Evolutionary conservation across 2,329 filamentous ascomycete genomes (phyloP), one percentile per base, ranked within the genome.

Genomic region (Fusarium sublunatum): DNA sequence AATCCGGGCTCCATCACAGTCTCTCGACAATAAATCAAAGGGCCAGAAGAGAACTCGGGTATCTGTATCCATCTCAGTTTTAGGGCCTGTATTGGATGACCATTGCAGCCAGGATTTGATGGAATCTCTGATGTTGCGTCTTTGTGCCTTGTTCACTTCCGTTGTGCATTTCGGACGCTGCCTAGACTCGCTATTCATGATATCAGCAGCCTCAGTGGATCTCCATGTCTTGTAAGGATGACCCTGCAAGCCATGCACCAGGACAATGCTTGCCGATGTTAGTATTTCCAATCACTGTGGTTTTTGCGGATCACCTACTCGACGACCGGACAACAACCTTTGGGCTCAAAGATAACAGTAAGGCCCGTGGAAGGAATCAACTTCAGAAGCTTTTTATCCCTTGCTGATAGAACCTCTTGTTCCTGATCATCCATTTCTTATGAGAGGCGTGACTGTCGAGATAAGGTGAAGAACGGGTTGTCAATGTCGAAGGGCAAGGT

Each of bases 171-270:
- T 11, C 1, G 5, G 13, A 6, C n/a, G 1, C 2, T 43, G 6
- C 7, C n/a, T 9, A 22, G 26, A 13, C 2, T 7, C 12, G 2
- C n/a, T 26, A 3, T n/a, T 9, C 0, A 2, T 6, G 2, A 5
- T 8, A 11, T 24, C 6, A n/a, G 13, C 3, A n/a, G 13, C 7
- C 2, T n/a, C 15, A 1, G 12, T 13, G 3, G 7, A n/a, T 11
- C 15, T 41, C 60, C 59, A 65, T 36, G 55, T 52, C n/a, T 61
- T 58, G 3, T 58, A 58, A 3, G 61, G 57, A 13, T 64, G 61
- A 2, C 63, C 61, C 31, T 58, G 26, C 4, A 62, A 34, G 4
- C 61, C 61, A 41, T 61, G 57, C 3, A 64, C 36, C 1, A 66
- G 2, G 5, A 64, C 8, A 9, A 66, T 64, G 19, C 57, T 64